Conservation (phyloP, 2,329 filamentous ascomycete species). For the Stachybotrys echinatus region DNA sequence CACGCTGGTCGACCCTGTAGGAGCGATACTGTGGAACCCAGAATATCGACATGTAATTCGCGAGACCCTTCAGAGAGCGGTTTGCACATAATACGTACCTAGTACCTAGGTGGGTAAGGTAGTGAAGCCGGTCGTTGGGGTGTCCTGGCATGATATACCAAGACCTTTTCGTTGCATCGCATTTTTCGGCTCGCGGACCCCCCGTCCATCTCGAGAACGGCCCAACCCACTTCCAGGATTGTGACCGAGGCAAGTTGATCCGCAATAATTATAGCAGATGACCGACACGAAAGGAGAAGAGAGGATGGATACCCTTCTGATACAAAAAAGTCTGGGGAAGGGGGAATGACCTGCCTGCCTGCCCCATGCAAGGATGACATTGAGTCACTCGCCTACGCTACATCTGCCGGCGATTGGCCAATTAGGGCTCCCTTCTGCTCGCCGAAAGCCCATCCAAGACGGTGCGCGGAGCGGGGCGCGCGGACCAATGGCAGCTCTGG, state of each 20-base stretch:
- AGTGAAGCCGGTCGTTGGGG: too few relatives aligned
- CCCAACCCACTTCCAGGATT: too few relatives aligned
- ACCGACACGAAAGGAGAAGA: neutral
- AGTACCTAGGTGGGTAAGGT: too few relatives aligned
- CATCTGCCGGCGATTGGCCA: conserved; percentile 20
- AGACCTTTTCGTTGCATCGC: too few relatives aligned
- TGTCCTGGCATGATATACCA: too few relatives aligned
- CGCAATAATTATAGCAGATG: too few relatives aligned
- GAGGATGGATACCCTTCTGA: neutral
- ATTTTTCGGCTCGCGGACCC: too few relatives aligned
- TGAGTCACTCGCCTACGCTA: conserved; percentile 21
- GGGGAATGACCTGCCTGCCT: neutral
- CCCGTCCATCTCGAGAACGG: too few relatives aligned
- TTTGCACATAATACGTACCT: neutral
- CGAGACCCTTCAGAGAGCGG: too few relatives aligned
- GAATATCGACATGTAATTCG: too few relatives aligned
- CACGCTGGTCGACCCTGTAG: neutral
- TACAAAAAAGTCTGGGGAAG: neutral
- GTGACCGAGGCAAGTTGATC: too few relatives aligned
- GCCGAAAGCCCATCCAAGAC: conserved; percentile 25
- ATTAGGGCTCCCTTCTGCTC: conserved; percentile 20
- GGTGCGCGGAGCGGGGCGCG: conserved; percentile 17
- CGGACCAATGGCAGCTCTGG: conserved; percentile 18
- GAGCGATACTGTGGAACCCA: too few relatives aligned
- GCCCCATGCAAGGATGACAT: conserved; percentile 6